Evolutionary conservation across 352 stramenopile species (phyloP), one percentile per base, ranked within the genome.

Genomic region (Phytopythium litorale): DNA sequence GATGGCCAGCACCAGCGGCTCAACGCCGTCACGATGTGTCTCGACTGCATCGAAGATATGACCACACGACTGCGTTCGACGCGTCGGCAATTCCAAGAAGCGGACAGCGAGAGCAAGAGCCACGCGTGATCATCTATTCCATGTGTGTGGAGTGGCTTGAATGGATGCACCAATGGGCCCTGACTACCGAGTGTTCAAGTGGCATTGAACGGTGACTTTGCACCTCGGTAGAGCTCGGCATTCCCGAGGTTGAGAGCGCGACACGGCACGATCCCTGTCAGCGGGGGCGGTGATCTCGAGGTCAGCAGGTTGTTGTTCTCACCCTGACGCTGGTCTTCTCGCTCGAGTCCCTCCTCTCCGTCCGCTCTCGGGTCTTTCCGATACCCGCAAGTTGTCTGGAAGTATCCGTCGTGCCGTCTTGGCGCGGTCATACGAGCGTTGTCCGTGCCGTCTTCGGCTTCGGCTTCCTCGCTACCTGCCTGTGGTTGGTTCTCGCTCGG

Each of bases 1-100:
- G 61, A 73, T 56, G 77, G 73, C 7, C 53, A 56, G 40, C 73
- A 87, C 37, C 79, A 89, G 58, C 73, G 77, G 3, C 68, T 87
- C 38, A 89, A 87, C 51, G 71, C 71, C 11, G 70, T 69, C 30
- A 72, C 82, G n/a, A 45, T 89, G 35, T 89, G 79, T 69, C 50
- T 72, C 28, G 51, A 49, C 1, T 89, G 79, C 45, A 50, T 86
- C 23, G 49, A 70, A 37, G 64, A 73, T 25, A 15, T 60, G 55
- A 42, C 18, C 5, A 23, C 55, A 15, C 38, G 40, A n/a, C 28
- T 60, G 25, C 55, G 25, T 9, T 32, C 4, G 33, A 16, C 18
- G 7, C 23, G 25, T 0, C 48, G 3, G n/a, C 6, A 25, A 38
- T 23, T 9, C 2, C 13, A 7, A 16, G 21, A 38, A 21, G 25